phyloP scores from a whole-genome alignment of 2,329 filamentous ascomycete species.

The Fusarium sp. region DNA sequence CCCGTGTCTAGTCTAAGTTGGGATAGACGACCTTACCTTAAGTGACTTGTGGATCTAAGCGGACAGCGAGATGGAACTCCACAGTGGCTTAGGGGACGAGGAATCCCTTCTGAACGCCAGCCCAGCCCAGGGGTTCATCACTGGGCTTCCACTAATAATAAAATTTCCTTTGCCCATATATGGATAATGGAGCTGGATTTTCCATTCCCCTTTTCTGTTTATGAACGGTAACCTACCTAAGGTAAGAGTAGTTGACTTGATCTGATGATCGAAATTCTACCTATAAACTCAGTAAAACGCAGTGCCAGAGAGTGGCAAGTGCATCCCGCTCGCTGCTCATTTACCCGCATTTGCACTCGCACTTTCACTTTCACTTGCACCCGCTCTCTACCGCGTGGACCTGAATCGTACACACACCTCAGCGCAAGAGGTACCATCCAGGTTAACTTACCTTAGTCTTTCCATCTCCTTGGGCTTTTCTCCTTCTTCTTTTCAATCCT shows the following conservation, averaged over 20 bases:
- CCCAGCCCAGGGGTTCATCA: conserved; percentile 22
- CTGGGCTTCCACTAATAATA: conserved; percentile 16
- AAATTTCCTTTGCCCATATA: conserved; percentile 11
- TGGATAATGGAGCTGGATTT: background rate
- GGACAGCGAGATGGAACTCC: conserved; percentile 38
- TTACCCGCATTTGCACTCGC: conserved; percentile 13
- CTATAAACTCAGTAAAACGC: conserved; percentile 16
- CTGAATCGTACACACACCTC: conserved; percentile 38
- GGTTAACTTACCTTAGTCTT: conserved; percentile 29
- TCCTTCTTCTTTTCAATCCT: conserved; percentile 37
- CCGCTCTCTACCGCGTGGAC: conserved; percentile 37
- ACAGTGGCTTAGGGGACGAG: conserved; percentile 41
- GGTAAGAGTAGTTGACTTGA: background rate
- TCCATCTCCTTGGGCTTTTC: conserved; percentile 32
- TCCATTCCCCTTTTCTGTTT: conserved; percentile 8
- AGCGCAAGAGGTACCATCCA: conserved; percentile 42
- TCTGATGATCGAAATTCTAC: background rate
- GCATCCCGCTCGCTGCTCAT: conserved; percentile 16
- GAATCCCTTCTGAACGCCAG: conserved; percentile 31
- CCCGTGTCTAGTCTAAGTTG: conserved; percentile 35
- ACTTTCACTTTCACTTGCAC: conserved; percentile 10
- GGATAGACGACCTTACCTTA: conserved; percentile 39
- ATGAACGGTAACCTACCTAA: background rate
- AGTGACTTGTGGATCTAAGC: conserved; percentile 39
- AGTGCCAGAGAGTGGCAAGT: conserved; percentile 36